These are phyloP conservation scores for Lupinus albus DNA, from an alignment of 306 rosid genomes.

Conservation along the genomic window DNA sequence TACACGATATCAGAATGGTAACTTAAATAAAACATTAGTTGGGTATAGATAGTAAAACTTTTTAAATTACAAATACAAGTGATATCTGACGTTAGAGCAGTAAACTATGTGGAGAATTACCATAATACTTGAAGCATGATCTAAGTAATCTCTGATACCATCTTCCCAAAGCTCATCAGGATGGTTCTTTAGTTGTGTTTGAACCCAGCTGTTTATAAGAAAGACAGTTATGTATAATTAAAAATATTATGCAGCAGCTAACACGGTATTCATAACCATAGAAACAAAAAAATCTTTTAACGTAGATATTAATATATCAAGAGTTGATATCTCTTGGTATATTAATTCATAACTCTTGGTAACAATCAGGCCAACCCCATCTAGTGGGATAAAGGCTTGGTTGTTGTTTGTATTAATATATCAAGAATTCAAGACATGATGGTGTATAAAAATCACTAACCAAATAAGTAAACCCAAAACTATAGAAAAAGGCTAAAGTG, in stretches of 20 bases:
- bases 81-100: slow-evolving; percentile 9
- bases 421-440: slow-evolving; percentile 30
- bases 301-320: slow-evolving; percentile 20
- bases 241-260: slow-evolving; percentile 13
- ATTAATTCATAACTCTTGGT: too few relatives aligned
- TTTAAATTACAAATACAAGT: slow-evolving; percentile 23
- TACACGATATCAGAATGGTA: slow-evolving; percentile 16
- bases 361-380: too few relatives aligned
- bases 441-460: slow-evolving; percentile 5
- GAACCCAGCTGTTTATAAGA: slow-evolving; percentile 82
- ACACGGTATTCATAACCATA: slow-evolving; percentile 1
- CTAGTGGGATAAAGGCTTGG: too few relatives aligned
- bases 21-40: slow-evolving; percentile 21
- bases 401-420: slow-evolving; percentile 7
- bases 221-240: slow-evolving; percentile 23
- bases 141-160: slow-evolving; percentile 81
- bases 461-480: slow-evolving; percentile 19
- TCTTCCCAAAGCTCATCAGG: slow-evolving; percentile 99
- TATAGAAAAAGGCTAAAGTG: neutral
- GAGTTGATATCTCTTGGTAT: too few relatives aligned
- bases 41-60: slow-evolving; percentile 1
- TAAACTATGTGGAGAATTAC: slow-evolving; percentile 50
- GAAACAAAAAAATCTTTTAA: slow-evolving; percentile 29
- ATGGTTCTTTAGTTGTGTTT: slow-evolving; percentile 77
- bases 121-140: slow-evolving; percentile 83